phyloP scores from a whole-genome alignment of 2,329 filamentous ascomycete genomes.

The Cladophialophora carrionii region DNA sequence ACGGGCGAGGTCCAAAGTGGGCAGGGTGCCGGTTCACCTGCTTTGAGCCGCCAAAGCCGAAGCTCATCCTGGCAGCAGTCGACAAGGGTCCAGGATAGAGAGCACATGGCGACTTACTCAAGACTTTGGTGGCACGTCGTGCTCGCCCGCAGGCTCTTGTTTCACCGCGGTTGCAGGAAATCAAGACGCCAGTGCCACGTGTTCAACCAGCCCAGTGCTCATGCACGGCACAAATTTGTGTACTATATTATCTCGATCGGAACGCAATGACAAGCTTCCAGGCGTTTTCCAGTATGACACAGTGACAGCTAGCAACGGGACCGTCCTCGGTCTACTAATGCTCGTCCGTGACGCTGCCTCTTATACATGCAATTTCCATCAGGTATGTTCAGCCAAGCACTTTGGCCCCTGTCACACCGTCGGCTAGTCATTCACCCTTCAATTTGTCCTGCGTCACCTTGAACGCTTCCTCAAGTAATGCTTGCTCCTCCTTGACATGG shows the following conservation, averaged over 20 bases:
- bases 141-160: no score
- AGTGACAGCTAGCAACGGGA: neutral
- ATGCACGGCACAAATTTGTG: neutral
- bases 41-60: no score
- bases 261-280: neutral
- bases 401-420: constrained; percentile 24
- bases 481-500: constrained; percentile 91
- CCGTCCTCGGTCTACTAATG: neutral
- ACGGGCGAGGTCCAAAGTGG: no score
- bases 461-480: constrained; percentile 71
- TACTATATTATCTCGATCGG: neutral
- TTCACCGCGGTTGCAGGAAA: no score
- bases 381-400: constrained; percentile 3
- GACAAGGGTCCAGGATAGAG: no score
- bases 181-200: neutral
- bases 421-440: constrained; percentile 54
- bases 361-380: neutral
- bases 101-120: no score
- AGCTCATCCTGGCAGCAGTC: no score
- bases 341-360: neutral
- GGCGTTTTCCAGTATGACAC: neutral
- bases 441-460: constrained; percentile 66
- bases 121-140: no score
- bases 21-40: no score
- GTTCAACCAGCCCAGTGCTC: neutral